Evolutionary conservation across 495 filamentous ascomycete genomes (phyloP), one percentile per base, ranked within the genome.

Genomic region (Patellaria atrata): DNA sequence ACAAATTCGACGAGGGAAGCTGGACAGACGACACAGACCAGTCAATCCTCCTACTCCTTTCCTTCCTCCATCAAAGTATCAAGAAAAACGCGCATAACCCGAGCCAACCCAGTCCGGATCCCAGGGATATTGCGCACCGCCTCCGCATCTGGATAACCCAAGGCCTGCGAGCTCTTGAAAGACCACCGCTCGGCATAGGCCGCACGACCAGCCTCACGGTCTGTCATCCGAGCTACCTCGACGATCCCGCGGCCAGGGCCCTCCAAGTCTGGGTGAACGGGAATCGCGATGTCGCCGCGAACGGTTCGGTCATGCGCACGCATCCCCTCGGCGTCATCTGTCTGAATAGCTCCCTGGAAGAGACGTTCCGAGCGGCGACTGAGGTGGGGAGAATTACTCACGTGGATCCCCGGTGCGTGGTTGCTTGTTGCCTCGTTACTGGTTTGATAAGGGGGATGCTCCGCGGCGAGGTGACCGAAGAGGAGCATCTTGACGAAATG

Each of bases 21-120:
- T 67, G 62, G 63, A 67, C 63, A n/a, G 62, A 67, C 40, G 63
- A 67, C 43, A 67, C 63, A 8, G 63, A 67, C 42, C 63, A 67
- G 37, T 51, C 60, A 8, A 48, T 65, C 0, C 44, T 64, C 0
- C 45, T 67, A 11, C 18, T 67, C 4, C 49, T 67, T 11, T 46
- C 55, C 12, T 65, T 56, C 37, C 45, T 67, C 1, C 60, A 61
- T 32, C n/a, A n/a, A n/a, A n/a, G n/a, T n/a, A n/a, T n/a, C n/a
- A n/a, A n/a, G n/a, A n/a, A n/a, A n/a, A n/a, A n/a, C n/a, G n/a
- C n/a, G n/a, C n/a, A n/a, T n/a, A n/a, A n/a, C n/a, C n/a, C n/a
- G n/a, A 26, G 27, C 27, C 45, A 47, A 8, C 52, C 59, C 9
- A 4, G 23, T 5, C 10, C 32, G 14, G 15, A 39, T 12, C 58